These are phyloP conservation scores for Eucalyptus polybractea DNA, from an alignment of 345 rosid species.

Conservation along the genomic window DNA sequence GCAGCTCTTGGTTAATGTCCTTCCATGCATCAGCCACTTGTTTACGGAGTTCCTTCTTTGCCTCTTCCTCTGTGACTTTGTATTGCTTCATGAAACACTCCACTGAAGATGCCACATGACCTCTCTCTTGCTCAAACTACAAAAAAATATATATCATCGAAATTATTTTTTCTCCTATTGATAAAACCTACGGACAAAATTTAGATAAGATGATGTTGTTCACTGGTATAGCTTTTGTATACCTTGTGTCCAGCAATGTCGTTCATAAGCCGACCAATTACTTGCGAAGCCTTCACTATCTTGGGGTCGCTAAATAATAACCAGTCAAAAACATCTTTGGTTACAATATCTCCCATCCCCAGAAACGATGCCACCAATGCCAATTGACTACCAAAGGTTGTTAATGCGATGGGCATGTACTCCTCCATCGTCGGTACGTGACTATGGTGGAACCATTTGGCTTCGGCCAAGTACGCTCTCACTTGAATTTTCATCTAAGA, in stretches of 20 bases:
- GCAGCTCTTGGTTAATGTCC: neutral
- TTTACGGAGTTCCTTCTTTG: neutral
- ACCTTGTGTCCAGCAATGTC: conserved; percentile 2
- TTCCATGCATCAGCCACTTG: conserved; percentile 2
- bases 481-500: neutral
- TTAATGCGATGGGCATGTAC: neutral
- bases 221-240: neutral
- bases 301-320: neutral
- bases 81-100: neutral
- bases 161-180: neutral
- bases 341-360: neutral
- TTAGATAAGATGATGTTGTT: neutral
- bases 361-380: neutral
- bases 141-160: neutral
- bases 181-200: neutral
- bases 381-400: neutral
- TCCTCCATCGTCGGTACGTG: conserved; percentile 10
- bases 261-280: neutral
- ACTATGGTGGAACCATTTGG: conserved; percentile 1
- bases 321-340: conserved; percentile 1
- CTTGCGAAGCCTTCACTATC: neutral
- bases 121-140: neutral
- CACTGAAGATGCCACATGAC: neutral
- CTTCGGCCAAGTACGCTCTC: conserved; percentile 5
- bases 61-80: neutral